A percentile compares a stretch with the other conserved stretches of the same genome.
phyloP scores from a whole-genome alignment of 129 eudicot species.

The carrot (Daucus carota) region DH1_v3.0 NC_030382.2:44659501-44660000 shows the following conservation, averaged over 20 bases:
- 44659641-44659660: slow-evolving; percentile 45
- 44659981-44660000: slow-evolving; percentile 24
- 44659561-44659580: slow-evolving; percentile 47
- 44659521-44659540: slow-evolving; percentile 48
- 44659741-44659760: slow-evolving; percentile 11
- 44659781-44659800: slow-evolving; percentile 17
- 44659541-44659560: slow-evolving; percentile 53
- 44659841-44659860: slow-evolving; percentile 11
- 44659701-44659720: slow-evolving; percentile 13
- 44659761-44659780: slow-evolving; percentile 3
- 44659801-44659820: neutral
- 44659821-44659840: slow-evolving; percentile 10
- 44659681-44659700: slow-evolving; percentile 5
- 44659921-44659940: slow-evolving; percentile 43
- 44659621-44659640: slow-evolving; percentile 36
- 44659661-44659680: slow-evolving; percentile 27
- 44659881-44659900: slow-evolving; percentile 21
- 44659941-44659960: slow-evolving; percentile 40
- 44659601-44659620: slow-evolving; percentile 19
- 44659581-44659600: slow-evolving; percentile 28
- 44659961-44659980: slow-evolving; percentile 51
- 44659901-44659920: slow-evolving; percentile 42
- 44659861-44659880: slow-evolving; percentile 4
- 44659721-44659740: slow-evolving; percentile 8
- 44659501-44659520: slow-evolving; percentile 42